These are phyloP conservation scores for Pseudocercospora pini-densiflorae DNA, from an alignment of 2,329 filamentous ascomycete genomes.

Conservation along the genomic window DNA sequence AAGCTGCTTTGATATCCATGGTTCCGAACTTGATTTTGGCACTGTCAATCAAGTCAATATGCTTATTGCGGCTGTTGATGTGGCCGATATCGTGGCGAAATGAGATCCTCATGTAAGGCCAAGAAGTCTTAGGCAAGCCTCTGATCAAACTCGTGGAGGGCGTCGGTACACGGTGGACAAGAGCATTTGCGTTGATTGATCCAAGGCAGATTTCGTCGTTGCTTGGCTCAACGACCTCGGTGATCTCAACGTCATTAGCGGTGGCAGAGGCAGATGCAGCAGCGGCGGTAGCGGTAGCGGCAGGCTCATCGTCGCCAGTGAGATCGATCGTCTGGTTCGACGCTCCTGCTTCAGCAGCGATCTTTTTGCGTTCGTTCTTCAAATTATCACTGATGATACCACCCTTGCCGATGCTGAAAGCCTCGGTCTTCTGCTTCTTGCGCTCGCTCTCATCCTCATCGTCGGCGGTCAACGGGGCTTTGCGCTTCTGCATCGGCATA, in stretches of 20 bases:
- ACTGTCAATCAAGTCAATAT: constrained; percentile 75
- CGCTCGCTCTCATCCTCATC: constrained; percentile 41
- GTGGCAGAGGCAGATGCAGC: constrained; percentile 26
- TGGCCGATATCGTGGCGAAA: constrained; percentile 54
- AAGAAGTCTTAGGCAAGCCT: constrained; percentile 42
- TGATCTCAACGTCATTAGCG: constrained; percentile 16
- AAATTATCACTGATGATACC: constrained; percentile 68
- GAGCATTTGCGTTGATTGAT: constrained; percentile 26
- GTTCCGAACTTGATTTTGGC: constrained; percentile 73
- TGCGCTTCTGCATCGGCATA: constrained; percentile 67
- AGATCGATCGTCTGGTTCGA: constrained; percentile 48
- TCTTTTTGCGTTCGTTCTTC: constrained; percentile 61
- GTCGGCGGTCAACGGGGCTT: constrained; percentile 44
- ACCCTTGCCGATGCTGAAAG: constrained; percentile 57
- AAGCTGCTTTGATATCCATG: constrained; percentile 70
- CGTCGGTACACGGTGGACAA: constrained; percentile 31
- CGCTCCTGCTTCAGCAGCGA: constrained; percentile 36
- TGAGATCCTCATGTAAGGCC: constrained; percentile 75
- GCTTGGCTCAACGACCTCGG: constrained; percentile 8
- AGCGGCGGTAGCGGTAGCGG: constrained; percentile 22
- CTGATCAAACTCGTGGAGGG: constrained; percentile 1
- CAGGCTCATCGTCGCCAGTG: constrained; percentile 50
- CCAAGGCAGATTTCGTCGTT: constrained; percentile 38
- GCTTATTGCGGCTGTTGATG: constrained; percentile 44
- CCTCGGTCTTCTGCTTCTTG: constrained; percentile 50